Evolutionary conservation across 2,329 filamentous ascomycete genomes (phyloP), one percentile per base, ranked within the genome.

Genomic region (Alternaria sp.): DNA sequence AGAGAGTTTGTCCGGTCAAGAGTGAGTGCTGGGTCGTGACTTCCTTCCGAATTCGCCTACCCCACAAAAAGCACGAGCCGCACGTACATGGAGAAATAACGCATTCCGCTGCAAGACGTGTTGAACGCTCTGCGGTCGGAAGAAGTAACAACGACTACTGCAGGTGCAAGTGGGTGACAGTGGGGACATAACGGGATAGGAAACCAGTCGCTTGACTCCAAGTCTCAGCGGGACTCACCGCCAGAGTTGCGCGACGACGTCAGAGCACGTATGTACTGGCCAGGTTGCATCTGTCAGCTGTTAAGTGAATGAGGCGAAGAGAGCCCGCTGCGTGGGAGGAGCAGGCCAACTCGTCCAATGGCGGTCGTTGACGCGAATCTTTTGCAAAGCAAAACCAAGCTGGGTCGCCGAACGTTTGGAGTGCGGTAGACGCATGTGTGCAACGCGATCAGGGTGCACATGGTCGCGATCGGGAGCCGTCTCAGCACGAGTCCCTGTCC

Each of bases 161-260:
- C 72, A 73, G 68, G 68, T 71, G 71, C 67, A 65, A 68, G 66
- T 63, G 55, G 57, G 61, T 60, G 63, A 67, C 50, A 67, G 73
- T 64, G 65, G 70, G 64, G 63, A 72, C 50, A 58, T 37, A 49
- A 59, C 61, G 54, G 53, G 55, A 51, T 45, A 46, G 56, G 65
- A 55, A 65, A 60, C 62, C 62, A 63, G 62, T 67, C 62, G 62
- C 47, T 67, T 60, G 62, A 65, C 65, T 55, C 33, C 59, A 60
- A 60, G 61, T 64, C 50, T 66, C 60, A 59, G 62, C 67, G 55
- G 66, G 61, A 68, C 71, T 73, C 72, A 75, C 72, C 72, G 73
- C 72, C 60, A 46, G 37, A 10, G 14, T 37, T 51, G 45, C 33
- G 14, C 23, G 30, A 53, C 49, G 49, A 53, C 49, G 49, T 53